Evolutionary conservation across 352 stramenopile genomes (phyloP).

Genomic region (Aphanomyces euteiches): DNA sequence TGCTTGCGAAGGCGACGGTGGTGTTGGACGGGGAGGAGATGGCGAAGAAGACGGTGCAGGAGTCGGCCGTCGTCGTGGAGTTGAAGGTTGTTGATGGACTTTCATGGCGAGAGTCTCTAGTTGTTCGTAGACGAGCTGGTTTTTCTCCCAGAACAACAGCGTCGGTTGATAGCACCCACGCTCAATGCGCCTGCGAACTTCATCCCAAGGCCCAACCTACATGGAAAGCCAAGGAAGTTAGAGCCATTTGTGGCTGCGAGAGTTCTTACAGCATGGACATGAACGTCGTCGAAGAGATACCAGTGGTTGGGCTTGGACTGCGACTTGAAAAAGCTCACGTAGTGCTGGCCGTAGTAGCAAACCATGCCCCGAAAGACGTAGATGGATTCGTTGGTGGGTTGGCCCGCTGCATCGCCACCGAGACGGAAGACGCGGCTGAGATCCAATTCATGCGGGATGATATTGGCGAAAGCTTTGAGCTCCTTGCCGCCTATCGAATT

Average conservation of each 20-base stretch:
- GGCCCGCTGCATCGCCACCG: conserved; percentile 35
- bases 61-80: conserved; percentile 40
- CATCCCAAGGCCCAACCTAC: conserved; percentile 63
- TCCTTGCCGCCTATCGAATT: conserved; percentile 60
- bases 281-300: conserved; percentile 84
- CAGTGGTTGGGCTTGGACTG: conserved; percentile 58
- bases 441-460: conserved; percentile 40
- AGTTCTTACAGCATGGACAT: conserved; percentile 44
- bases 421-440: conserved; percentile 67
- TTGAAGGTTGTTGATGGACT: conserved; percentile 62
- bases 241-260: background rate
- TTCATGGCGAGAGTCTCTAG: conserved; percentile 60
- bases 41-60: conserved; percentile 14
- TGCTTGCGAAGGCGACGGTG: background rate
- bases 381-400: conserved; percentile 35
- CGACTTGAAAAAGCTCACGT: conserved; percentile 82
- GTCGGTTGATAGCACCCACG: conserved; percentile 78
- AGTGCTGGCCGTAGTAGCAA: conserved; percentile 82
- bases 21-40: background rate
- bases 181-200: conserved; percentile 69
- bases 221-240: background rate
- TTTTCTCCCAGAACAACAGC: conserved; percentile 78
- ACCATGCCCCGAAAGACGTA: conserved; percentile 79
- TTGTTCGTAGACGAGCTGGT: conserved; percentile 53
- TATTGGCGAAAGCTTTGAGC: conserved; percentile 41